Evolutionary conservation across 1,284 basidiomycete species (phyloP).

Genomic region (Porogramme epimiltina): DNA sequence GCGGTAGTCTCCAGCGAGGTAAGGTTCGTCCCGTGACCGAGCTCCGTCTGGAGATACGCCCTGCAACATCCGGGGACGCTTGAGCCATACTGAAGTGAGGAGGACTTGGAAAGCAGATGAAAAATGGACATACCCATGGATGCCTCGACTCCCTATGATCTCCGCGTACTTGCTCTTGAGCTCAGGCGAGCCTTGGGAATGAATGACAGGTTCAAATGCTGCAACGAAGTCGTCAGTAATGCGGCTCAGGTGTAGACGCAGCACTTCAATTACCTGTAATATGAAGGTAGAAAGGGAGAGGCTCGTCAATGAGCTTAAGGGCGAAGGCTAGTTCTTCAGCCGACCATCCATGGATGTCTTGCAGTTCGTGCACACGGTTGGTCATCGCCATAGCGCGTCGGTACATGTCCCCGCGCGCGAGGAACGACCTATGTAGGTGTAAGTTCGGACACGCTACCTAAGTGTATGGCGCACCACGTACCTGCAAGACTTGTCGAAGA

Average conservation of each 20-base stretch:
- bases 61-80: not conserved
- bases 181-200: slow-evolving; percentile 55
- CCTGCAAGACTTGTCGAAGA: slow-evolving; percentile 65
- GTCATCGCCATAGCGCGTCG: slow-evolving; percentile 50
- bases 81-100: not conserved
- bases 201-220: slow-evolving; percentile 72
- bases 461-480: no score
- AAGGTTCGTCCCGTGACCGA: slow-evolving; percentile 81
- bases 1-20: slow-evolving; percentile 75
- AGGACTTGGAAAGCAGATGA: not conserved
- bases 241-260: not conserved
- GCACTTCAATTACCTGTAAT: slow-evolving; percentile 53
- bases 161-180: slow-evolving; percentile 51
- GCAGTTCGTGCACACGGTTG: slow-evolving; percentile 59
- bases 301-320: slow-evolving; percentile 50
- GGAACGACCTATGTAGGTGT: slow-evolving; percentile 35
- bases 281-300: slow-evolving; percentile 55
- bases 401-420: slow-evolving; percentile 53
- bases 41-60: slow-evolving; percentile 70
- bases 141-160: slow-evolving; percentile 54
- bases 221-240: not conserved
- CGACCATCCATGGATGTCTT: slow-evolving; percentile 55
- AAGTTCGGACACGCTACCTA: no score
- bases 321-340: slow-evolving; percentile 47
- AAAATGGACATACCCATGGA: slow-evolving; percentile 50